These are phyloP conservation scores for Sporothrix luriei DNA, from an alignment of 2,329 filamentous ascomycete genomes.

Conservation along the genomic window DNA sequence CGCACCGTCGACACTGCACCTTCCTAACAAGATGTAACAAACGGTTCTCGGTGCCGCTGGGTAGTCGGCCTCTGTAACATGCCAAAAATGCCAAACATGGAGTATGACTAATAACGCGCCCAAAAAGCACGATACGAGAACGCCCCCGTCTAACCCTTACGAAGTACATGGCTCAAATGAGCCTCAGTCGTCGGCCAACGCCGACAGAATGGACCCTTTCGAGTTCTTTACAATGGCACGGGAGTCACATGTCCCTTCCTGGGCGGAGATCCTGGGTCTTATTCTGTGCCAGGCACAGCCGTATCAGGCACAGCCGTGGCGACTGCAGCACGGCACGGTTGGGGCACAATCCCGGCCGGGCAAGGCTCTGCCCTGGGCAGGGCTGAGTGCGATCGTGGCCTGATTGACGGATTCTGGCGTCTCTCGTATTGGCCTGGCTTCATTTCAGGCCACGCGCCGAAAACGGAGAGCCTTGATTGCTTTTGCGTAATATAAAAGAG, in stretches of 20 bases:
- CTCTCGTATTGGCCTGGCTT: neutral
- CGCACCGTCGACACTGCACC: neutral
- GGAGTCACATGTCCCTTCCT: slow-evolving; percentile 3
- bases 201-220: neutral
- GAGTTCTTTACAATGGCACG: too few relatives aligned
- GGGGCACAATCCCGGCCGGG: neutral
- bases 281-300: neutral
- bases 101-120: neutral
- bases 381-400: slow-evolving; percentile 7
- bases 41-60: slow-evolving; percentile 28
- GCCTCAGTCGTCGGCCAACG: neutral
- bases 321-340: neutral
- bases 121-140: neutral
- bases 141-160: neutral
- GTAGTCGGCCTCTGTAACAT: neutral
- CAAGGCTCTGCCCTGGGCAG: neutral
- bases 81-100: neutral
- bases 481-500: neutral
- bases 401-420: neutral
- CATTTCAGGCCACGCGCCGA: slow-evolving; percentile 2
- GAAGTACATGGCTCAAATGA: neutral
- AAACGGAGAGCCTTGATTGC: slow-evolving; percentile 1
- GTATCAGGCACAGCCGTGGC: neutral
- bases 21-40: neutral
- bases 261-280: neutral